phyloP scores from a whole-genome alignment of 805 yeast genomes.

The Lipomyces yamadae region DNA sequence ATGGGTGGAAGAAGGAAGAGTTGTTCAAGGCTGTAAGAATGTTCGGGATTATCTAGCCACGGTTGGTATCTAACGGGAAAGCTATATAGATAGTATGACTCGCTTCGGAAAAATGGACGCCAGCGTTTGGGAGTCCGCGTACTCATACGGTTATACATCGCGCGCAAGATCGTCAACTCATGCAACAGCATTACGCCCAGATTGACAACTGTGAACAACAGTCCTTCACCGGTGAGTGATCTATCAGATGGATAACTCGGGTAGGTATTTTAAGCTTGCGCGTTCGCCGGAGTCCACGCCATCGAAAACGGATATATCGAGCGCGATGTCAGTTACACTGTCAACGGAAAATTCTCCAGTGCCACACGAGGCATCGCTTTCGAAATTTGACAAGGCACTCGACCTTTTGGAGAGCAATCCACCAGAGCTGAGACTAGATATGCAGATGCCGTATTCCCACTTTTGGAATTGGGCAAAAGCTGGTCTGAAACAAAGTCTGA shows the following conservation, averaged over 20 bases:
- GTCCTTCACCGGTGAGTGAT: constrained; percentile 2
- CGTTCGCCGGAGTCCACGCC: not conserved
- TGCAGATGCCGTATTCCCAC: not conserved
- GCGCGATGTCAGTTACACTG: not conserved
- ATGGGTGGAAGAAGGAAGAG: too few species aligned
- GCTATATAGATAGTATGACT: too few species aligned
- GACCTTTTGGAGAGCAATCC: not conserved
- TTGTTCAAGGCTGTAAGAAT: too few species aligned
- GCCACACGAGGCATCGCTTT: not conserved
- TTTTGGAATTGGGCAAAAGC: not conserved
- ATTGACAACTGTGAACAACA: not conserved
- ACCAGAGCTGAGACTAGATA: not conserved
- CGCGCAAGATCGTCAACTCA: not conserved
- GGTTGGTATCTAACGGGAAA: too few species aligned
- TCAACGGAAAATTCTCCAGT: not conserved
- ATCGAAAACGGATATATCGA: not conserved
- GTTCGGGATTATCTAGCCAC: too few species aligned
- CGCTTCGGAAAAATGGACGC: not conserved
- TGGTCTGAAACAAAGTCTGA: not conserved
- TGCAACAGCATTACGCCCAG: not conserved
- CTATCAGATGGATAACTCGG: not conserved
- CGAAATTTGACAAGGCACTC: too few species aligned
- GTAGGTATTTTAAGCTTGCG: not conserved
- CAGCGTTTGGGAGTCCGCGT: not conserved
- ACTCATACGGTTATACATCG: not conserved